phyloP scores from a whole-genome alignment of 306 rosid species.

The Ammopiptanthus mongolicus region DNA sequence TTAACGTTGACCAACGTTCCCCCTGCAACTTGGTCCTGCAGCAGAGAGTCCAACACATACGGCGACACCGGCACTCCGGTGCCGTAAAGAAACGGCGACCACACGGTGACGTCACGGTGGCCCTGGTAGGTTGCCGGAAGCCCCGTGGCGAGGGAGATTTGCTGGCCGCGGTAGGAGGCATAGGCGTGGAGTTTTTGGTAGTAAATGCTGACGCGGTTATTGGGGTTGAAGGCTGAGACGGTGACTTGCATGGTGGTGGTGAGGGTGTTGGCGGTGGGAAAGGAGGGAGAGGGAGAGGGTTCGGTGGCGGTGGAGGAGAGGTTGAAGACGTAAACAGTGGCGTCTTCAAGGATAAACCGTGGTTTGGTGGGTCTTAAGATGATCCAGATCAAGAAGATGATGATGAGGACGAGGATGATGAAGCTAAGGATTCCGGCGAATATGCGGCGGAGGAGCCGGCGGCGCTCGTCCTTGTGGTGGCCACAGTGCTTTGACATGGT shows the following conservation, averaged over 20 bases:
- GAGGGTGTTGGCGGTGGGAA: slow-evolving; percentile 31
- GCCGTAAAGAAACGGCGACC: slow-evolving; percentile 65
- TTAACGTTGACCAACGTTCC: slow-evolving; percentile 41
- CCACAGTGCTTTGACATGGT: slow-evolving; percentile 37
- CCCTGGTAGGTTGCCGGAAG: slow-evolving; percentile 62
- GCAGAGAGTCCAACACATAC: slow-evolving; percentile 10
- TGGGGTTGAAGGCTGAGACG: slow-evolving; percentile 51
- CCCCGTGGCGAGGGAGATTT: slow-evolving; percentile 33
- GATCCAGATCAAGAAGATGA: slow-evolving; percentile 43
- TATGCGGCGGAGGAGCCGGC: slow-evolving; percentile 34
- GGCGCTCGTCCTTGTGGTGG: slow-evolving; percentile 22
- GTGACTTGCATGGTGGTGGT: slow-evolving; percentile 48
- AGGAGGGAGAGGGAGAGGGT: slow-evolving; percentile 20
- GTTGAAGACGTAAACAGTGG: slow-evolving; percentile 55
- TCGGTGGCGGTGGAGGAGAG: slow-evolving; percentile 21
- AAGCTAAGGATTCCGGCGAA: slow-evolving; percentile 6
- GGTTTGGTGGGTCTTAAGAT: slow-evolving; percentile 65
- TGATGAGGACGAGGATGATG: slow-evolving; percentile 19
- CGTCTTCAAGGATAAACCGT: slow-evolving; percentile 58
- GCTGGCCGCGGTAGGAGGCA: slow-evolving; percentile 57
- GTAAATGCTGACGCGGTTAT: slow-evolving; percentile 46
- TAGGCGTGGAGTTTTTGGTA: slow-evolving; percentile 39
- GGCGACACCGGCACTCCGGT: slow-evolving; percentile 46
- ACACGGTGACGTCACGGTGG: slow-evolving; percentile 43
- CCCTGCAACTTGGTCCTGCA: slow-evolving; percentile 47